A percentile compares a stretch with the other conserved stretches of the same genome.
Conservation (phyloP, 371 early-diverging fungal genomes). For the Sporodiniella umbellata region DNA sequence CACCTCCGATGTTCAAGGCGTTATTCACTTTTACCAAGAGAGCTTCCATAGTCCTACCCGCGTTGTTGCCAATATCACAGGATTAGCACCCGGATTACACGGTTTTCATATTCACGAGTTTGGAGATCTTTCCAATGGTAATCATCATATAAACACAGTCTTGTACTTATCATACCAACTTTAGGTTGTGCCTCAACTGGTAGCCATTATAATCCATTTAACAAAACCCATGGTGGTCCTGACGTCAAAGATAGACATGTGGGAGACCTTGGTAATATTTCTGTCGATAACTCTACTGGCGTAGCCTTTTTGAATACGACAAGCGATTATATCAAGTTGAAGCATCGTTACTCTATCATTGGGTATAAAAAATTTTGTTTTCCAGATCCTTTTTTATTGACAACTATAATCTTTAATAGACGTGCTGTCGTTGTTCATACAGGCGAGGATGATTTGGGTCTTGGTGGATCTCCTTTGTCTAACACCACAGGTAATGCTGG, state of each 20-base stretch:
- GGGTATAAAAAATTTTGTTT: conserved; percentile 45
- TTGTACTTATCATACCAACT: no score
- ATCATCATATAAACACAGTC: neutral
- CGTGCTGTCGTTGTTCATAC: conserved; percentile 86
- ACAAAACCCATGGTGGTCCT: conserved; percentile 78
- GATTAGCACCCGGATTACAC: conserved; percentile 74
- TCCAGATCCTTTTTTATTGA: no score
- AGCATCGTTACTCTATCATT: conserved; percentile 70
- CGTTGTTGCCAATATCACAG: conserved; percentile 58
- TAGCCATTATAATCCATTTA: conserved; percentile 79
- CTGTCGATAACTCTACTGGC: conserved; percentile 48
- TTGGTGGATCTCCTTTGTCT: conserved; percentile 73
- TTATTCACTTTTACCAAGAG: conserved; percentile 68
- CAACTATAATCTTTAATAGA: conserved; percentile 21
- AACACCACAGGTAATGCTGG: conserved; percentile 86
- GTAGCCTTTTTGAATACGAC: conserved; percentile 44
- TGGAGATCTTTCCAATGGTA: conserved; percentile 74
- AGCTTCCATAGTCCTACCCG: conserved; percentile 45
- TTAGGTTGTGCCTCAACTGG: conserved; percentile 71
- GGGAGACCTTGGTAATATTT: conserved; percentile 87
- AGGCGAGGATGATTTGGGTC: conserved; percentile 82
- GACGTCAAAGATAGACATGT: conserved; percentile 65
- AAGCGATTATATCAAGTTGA: conserved; percentile 63
- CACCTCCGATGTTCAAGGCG: conserved; percentile 59
- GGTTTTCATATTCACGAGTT: conserved; percentile 86